Evolutionary conservation across 352 stramenopile genomes (phyloP).

Genomic region (Pythium sp.): DNA sequence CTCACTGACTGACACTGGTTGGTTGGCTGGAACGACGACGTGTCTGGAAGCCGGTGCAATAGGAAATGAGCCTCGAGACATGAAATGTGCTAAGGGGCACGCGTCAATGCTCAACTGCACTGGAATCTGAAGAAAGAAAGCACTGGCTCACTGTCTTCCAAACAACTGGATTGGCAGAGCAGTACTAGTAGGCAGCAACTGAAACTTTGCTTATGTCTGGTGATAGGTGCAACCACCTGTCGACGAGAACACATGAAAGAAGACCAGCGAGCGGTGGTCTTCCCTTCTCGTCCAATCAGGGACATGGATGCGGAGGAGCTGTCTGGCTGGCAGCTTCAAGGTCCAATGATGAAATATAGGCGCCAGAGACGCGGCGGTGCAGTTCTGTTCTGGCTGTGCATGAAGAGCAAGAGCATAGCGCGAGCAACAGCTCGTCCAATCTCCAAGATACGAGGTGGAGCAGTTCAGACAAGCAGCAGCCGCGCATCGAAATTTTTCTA

Average conservation of each 20-base stretch:
- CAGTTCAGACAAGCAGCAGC: background rate
- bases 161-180: no score
- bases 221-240: background rate
- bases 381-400: no score
- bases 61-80: slow-evolving; percentile 5
- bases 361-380: no score
- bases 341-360: background rate
- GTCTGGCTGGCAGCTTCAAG: background rate
- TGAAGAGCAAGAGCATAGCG: background rate
- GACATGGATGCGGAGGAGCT: background rate
- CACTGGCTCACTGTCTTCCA: background rate
- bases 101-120: background rate
- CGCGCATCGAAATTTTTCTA: background rate
- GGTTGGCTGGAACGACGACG: background rate
- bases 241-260: background rate
- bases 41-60: slow-evolving; percentile 1
- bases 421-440: background rate
- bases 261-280: background rate
- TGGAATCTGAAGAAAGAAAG: background rate
- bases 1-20: background rate
- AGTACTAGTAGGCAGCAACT: no score
- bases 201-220: no score
- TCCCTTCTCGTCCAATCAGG: background rate
- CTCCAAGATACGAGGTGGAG: background rate
- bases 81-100: background rate